A percentile compares a stretch with the other conserved stretches of the same genome.
Conservation (phyloP, 495 filamentous ascomycete species). For the Talaromyces stipitatus region DNA sequence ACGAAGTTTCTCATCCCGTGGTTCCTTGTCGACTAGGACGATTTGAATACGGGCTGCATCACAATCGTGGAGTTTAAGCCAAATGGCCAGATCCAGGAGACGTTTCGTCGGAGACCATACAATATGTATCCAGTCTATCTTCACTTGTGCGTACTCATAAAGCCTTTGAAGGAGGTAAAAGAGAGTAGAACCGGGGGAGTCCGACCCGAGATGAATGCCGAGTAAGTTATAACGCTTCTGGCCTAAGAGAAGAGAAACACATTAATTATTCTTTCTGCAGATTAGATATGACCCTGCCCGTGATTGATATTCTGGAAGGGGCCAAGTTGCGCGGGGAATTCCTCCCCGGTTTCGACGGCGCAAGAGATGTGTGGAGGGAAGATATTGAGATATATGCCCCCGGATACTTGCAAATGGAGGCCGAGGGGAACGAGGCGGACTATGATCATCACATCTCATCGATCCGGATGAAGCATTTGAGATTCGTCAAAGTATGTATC, state of each 20-base stretch:
- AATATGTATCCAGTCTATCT: background rate
- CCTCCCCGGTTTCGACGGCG: background rate
- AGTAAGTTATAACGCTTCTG: background rate
- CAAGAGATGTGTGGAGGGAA: background rate
- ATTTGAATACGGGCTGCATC: background rate
- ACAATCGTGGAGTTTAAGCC: background rate
- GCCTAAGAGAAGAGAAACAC: background rate
- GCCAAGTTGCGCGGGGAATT: slow-evolving; percentile 1
- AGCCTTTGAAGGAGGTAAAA: background rate
- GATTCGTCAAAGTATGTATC: background rate
- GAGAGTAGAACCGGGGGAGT: background rate
- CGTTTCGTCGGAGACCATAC: background rate
- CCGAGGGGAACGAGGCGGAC: slow-evolving; percentile 4
- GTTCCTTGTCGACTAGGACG: background rate
- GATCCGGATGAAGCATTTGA: background rate
- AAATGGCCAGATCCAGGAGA: background rate
- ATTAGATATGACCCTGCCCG: slow-evolving; percentile 5
- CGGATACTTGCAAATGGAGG: slow-evolving; percentile 8
- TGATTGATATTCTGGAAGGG: slow-evolving; percentile 6
- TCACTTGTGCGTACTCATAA: background rate
- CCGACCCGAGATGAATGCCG: background rate
- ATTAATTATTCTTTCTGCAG: background rate
- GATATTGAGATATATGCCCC: slow-evolving; percentile 10
- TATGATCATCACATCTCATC: background rate
- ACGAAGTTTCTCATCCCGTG: background rate